Percentiles rank a stretch among this genome's conserved stretches.
These are phyloP conservation scores for Colletotrichum paranaense DNA, from an alignment of 2,329 filamentous ascomycete species.

Conservation along the genomic window DNA sequence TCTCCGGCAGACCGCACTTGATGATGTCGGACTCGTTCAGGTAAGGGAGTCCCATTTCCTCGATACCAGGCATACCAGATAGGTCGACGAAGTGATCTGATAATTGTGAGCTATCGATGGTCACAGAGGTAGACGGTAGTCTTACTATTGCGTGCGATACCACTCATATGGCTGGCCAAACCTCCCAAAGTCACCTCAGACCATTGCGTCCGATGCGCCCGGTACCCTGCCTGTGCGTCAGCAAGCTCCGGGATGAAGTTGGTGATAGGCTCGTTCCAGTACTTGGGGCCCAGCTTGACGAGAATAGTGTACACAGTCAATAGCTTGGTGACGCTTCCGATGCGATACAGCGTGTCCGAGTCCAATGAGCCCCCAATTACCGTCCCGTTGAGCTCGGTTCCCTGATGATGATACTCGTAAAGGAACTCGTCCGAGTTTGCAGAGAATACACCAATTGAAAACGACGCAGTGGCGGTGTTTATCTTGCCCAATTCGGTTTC, in stretches of 20 bases:
- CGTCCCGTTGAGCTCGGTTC: constrained; percentile 28
- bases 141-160: constrained; percentile 29
- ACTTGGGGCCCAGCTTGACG: constrained; percentile 35
- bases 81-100: constrained; percentile 5
- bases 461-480: neutral
- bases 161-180: constrained; percentile 38
- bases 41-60: neutral
- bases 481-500: constrained; percentile 6
- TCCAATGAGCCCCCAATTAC: constrained; percentile 40
- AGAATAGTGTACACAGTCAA: constrained; percentile 44
- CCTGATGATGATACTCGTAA: constrained; percentile 30
- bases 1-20: neutral
- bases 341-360: constrained; percentile 47
- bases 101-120: neutral
- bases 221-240: neutral
- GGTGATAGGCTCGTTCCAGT: constrained; percentile 42
- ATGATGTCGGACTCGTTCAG: constrained; percentile 7
- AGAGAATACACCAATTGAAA: constrained; percentile 7
- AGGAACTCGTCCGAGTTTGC: constrained; percentile 2
- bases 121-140: neutral
- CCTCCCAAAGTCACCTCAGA: constrained; percentile 39
- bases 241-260: constrained; percentile 42
- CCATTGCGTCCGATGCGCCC: constrained; percentile 32
- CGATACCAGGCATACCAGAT: neutral
- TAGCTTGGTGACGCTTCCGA: constrained; percentile 50